Conservation (phyloP, 2,329 filamentous ascomycete species). For the Myriosclerotinia duriaeana region DNA sequence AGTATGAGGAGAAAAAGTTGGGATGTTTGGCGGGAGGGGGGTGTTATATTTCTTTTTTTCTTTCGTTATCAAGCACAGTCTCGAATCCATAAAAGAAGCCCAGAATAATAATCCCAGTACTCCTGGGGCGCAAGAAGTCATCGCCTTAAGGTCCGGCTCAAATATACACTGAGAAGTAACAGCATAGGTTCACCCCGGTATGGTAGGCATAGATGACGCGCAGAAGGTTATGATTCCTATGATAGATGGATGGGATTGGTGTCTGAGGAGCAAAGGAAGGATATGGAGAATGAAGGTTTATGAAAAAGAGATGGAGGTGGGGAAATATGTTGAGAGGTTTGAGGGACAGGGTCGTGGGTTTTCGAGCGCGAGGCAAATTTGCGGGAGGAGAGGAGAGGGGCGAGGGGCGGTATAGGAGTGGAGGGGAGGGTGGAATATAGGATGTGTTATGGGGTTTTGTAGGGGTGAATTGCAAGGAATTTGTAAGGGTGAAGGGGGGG, state of each 20-base stretch:
- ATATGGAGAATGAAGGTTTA: constrained; percentile 14
- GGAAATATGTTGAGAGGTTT: constrained; percentile 48
- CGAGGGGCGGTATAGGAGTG: constrained; percentile 48
- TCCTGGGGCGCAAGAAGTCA: constrained; percentile 37
- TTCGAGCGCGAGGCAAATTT: constrained; percentile 55
- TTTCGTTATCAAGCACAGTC: too few relatives aligned
- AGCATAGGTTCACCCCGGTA: constrained; percentile 56
- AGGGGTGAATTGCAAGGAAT: constrained; percentile 45
- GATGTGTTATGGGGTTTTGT: constrained; percentile 44
- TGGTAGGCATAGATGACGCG: constrained; percentile 62
- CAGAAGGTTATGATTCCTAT: constrained; percentile 59
- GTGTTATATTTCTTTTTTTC: too few relatives aligned
- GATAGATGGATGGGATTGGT: constrained; percentile 56
- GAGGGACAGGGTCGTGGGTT: constrained; percentile 52
- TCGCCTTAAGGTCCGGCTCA: constrained; percentile 30
- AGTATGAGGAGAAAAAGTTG: too few relatives aligned
- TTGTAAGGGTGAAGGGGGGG: constrained; percentile 32
- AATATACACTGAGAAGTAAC: constrained; percentile 49
- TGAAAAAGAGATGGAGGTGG: constrained; percentile 43
- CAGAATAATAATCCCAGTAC: constrained; percentile 24
- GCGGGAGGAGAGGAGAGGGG: constrained; percentile 46
- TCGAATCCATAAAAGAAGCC: too few relatives aligned
- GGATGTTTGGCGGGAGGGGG: too few relatives aligned
- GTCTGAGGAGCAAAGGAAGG: constrained; percentile 43
- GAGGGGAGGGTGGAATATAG: too few relatives aligned